These are phyloP conservation scores for Cinnamomum micranthum DNA, from an alignment of 164 flowering plant species.

Conservation along the genomic window DNA sequence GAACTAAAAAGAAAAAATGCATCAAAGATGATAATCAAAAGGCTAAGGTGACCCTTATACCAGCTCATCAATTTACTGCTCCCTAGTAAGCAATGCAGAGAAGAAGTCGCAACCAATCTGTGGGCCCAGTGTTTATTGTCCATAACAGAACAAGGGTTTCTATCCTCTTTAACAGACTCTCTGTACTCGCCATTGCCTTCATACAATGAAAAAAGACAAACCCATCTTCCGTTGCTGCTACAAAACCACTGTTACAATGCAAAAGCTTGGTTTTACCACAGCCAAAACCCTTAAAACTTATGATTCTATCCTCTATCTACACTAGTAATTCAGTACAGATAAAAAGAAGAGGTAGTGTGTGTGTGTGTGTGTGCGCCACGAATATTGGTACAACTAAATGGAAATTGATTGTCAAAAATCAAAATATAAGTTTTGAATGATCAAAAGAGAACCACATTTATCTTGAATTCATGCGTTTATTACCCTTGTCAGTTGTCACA, in stretches of 20 bases:
- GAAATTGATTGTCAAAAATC: conserved; percentile 1
- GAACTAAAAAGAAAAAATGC: not conserved
- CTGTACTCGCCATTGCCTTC: not conserved
- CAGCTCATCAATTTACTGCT: conserved; percentile 6
- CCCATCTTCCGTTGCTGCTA: not conserved
- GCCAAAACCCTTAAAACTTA: no score
- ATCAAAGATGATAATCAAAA: conserved; percentile 2
- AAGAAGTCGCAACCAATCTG: not conserved
- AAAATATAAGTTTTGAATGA: not conserved
- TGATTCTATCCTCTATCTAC: not conserved
- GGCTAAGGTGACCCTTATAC: conserved; percentile 9
- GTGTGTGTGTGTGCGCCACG: not conserved
- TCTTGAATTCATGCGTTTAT: not conserved
- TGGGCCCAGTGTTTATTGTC: not conserved
- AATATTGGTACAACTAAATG: conserved; percentile 4
- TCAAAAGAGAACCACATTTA: not conserved
- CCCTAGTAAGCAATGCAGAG: not conserved
- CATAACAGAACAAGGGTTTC: not conserved
- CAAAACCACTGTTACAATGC: not conserved
- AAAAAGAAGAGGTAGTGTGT: not conserved
- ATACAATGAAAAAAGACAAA: not conserved
- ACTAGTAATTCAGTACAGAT: not conserved
- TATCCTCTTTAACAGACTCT: not conserved
- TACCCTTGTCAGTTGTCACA: not conserved
- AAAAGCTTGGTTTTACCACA: not conserved